phyloP scores from a whole-genome alignment of 495 filamentous ascomycete species.

The Penicillium parvum region DNA sequence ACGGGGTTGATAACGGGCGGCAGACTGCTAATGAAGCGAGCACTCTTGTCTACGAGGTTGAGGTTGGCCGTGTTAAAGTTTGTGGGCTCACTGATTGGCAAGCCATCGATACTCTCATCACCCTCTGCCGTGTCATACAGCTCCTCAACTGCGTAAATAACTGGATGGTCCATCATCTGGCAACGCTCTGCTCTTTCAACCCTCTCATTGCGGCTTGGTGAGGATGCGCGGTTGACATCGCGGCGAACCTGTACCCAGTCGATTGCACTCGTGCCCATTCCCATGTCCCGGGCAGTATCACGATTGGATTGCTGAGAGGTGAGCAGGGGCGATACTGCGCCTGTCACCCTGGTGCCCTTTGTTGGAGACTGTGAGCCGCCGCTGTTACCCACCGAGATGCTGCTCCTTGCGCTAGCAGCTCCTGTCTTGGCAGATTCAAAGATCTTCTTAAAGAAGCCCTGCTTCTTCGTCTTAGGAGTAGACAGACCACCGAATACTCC shows the following conservation, averaged over 20 bases:
- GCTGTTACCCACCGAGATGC: slow-evolving; percentile 63
- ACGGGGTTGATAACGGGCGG: slow-evolving; percentile 83
- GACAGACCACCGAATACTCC: slow-evolving; percentile 70
- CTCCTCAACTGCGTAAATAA: slow-evolving; percentile 83
- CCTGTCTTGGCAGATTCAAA: slow-evolving; percentile 91
- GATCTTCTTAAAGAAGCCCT: slow-evolving; percentile 94
- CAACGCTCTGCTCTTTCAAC: slow-evolving; percentile 84
- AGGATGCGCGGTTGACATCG: slow-evolving; percentile 93
- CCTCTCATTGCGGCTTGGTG: slow-evolving; percentile 81
- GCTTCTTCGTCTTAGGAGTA: slow-evolving; percentile 86
- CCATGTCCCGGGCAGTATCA: slow-evolving; percentile 63
- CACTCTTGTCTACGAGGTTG: slow-evolving; percentile 87
- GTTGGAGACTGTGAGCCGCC: slow-evolving; percentile 46
- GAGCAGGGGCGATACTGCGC: slow-evolving; percentile 32
- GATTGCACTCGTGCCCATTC: slow-evolving; percentile 52
- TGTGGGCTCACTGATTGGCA: slow-evolving; percentile 74
- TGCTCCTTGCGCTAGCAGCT: slow-evolving; percentile 83
- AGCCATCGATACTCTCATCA: slow-evolving; percentile 82
- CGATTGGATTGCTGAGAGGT: slow-evolving; percentile 28
- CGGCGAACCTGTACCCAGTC: slow-evolving; percentile 96
- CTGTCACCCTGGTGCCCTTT: slow-evolving; percentile 39
- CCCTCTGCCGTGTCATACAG: slow-evolving; percentile 82
- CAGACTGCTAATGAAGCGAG: slow-evolving; percentile 83
- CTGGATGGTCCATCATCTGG: slow-evolving; percentile 88
- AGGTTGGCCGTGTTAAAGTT: slow-evolving; percentile 79